Evolutionary conservation across 352 stramenopile species (phyloP).

Genomic region (Globisporangium canariense): DNA sequence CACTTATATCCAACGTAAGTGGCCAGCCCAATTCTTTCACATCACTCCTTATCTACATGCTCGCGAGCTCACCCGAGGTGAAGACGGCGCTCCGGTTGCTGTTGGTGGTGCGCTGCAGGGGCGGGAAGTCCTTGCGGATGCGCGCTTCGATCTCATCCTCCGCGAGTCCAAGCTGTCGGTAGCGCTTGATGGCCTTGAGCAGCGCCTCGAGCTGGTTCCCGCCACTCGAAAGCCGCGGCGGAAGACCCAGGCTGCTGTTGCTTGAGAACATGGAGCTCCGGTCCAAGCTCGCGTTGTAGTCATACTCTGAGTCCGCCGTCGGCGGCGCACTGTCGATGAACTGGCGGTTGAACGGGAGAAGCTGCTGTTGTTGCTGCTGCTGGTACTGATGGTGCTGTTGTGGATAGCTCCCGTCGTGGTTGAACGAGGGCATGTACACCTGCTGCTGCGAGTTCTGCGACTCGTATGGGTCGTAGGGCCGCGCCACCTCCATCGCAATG

Average conservation of each 20-base stretch:
- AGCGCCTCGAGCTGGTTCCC: conserved; percentile 60
- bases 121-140: conserved; percentile 64
- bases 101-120: conserved; percentile 38
- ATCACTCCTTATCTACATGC: conserved; percentile 8
- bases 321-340: conserved; percentile 3
- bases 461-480: conserved; percentile 31
- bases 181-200: conserved; percentile 59
- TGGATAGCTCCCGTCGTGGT: not conserved
- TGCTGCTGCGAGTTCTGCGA: not conserved
- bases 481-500: conserved; percentile 72
- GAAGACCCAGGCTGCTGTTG: conserved; percentile 50
- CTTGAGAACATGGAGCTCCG: conserved; percentile 50
- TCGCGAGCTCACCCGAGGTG: conserved; percentile 16
- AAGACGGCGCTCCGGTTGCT: not conserved
- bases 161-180: conserved; percentile 45
- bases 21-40: not conserved
- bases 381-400: not conserved
- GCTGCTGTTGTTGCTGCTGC: not conserved
- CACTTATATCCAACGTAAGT: conserved; percentile 16
- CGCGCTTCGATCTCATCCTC: conserved; percentile 67
- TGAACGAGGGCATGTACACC: not conserved
- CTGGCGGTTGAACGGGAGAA: not conserved
- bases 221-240: conserved; percentile 52
- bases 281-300: conserved; percentile 17
- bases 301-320: not conserved